Conservation (phyloP, 345 rosid genomes). For the Aurinia saxatilis region DNA sequence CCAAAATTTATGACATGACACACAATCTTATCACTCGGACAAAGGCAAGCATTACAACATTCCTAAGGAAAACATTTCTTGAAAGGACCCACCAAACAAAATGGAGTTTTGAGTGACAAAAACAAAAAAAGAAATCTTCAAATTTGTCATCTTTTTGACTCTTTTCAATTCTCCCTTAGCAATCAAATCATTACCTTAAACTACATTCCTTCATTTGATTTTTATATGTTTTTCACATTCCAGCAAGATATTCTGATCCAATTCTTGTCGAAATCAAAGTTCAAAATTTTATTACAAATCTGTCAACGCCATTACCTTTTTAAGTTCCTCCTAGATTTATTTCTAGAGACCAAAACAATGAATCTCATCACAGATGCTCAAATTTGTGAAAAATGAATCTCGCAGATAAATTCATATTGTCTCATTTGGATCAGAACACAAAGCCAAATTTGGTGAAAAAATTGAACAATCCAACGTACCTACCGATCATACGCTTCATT, state of each 20-base stretch:
- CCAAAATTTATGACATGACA: neutral
- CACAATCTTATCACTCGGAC: no score
- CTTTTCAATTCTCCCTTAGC: neutral
- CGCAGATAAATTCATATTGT: neutral
- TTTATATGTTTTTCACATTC: constrained; percentile 8
- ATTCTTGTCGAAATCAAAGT: neutral
- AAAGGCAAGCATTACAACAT: neutral
- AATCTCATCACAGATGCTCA: no score
- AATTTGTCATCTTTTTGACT: constrained; percentile 17
- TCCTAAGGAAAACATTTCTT: constrained; percentile 2
- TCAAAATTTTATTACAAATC: neutral
- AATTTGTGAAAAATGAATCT: neutral
- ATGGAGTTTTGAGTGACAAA: no score
- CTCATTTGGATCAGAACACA: neutral
- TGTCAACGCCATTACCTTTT: constrained; percentile 7
- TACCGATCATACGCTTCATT: constrained; percentile 28
- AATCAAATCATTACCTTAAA: constrained; percentile 7
- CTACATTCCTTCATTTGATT: neutral
- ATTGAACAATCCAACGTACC: neutral
- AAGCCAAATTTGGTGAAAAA: neutral
- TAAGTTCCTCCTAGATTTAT: neutral
- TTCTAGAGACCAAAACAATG: neutral
- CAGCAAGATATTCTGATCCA: neutral
- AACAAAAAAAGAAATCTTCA: neutral
- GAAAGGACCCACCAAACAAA: constrained; percentile 36